Percentiles rank a stretch among this genome's conserved stretches.
These are phyloP conservation scores for Tuber microsphaerosporum DNA, from an alignment of 495 filamentous ascomycete species.

Conservation along the genomic window DNA sequence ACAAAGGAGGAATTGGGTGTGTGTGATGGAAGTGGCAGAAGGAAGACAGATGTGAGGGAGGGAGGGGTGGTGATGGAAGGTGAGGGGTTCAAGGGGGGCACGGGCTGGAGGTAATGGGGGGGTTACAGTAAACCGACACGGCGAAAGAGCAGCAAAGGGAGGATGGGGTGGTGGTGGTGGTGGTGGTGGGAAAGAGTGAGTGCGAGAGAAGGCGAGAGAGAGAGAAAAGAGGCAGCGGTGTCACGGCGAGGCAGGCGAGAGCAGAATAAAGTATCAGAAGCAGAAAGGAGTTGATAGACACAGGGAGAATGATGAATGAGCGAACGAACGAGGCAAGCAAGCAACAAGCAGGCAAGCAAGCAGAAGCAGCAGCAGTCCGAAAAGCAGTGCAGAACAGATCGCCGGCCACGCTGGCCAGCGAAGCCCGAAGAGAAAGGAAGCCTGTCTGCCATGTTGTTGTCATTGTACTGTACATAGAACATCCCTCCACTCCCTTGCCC, in stretches of 20 bases:
- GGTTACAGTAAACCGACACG: slow-evolving; percentile 31
- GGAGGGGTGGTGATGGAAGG: background rate
- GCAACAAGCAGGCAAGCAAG: background rate
- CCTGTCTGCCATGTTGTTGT: slow-evolving; percentile 32
- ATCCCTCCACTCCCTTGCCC: slow-evolving; percentile 20
- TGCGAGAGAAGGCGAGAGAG: slow-evolving; percentile 6
- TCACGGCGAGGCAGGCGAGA: slow-evolving; percentile 29
- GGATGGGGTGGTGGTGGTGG: slow-evolving; percentile 7
- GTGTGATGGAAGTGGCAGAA: slow-evolving; percentile 3
- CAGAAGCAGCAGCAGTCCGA: slow-evolving; percentile 1
- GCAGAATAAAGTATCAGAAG: slow-evolving; percentile 24
- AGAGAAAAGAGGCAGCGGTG: slow-evolving; percentile 23
- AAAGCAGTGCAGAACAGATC: slow-evolving; percentile 32
- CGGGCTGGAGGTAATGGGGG: slow-evolving; percentile 18
- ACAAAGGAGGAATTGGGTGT: background rate
- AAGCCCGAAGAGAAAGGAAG: slow-evolving; percentile 26
- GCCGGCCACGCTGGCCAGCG: slow-evolving; percentile 39
- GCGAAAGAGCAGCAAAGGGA: slow-evolving; percentile 23
- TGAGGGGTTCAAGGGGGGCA: slow-evolving; percentile 13
- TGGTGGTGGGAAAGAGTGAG: background rate
- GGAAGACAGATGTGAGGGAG: slow-evolving; percentile 13
- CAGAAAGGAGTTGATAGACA: background rate
- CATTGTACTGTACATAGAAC: slow-evolving; percentile 37
- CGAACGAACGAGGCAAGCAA: background rate
- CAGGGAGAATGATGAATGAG: background rate